Base-by-base conservation (phyloP, 495 filamentous ascomycete genomes). In the Penicillium cosmopolitanum region DNA sequence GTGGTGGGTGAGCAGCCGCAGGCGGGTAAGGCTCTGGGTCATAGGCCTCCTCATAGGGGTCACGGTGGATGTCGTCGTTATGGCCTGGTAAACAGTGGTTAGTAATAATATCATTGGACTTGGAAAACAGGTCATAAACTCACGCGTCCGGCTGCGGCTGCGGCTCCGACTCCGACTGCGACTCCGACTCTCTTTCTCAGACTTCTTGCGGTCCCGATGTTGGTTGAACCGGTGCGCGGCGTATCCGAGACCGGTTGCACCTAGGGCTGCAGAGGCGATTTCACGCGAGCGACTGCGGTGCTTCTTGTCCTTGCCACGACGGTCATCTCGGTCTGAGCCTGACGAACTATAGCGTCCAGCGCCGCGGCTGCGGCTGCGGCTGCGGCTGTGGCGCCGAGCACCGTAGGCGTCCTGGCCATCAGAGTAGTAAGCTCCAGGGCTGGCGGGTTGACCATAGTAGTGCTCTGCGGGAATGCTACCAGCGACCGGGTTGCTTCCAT, bases 231-330 rank as follows among this genome's bases (percentile, higher is more conserved):
- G 81, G 71, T 85, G 89, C 16, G 92, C 85, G n/a, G 89, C 90
- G 59, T 93, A 81, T 5, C 88, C 92, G 13, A 89, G 87, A 1
- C 88, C 91, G 18, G 84, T 87, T 23, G 89, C 87, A 31, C 84
- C 89, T 28, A 88, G 77, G 6, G 84, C 91, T 3, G 84, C 89
- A 21, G 83, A 84, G 47, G 89, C 87, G n/a, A 91, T 55, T 43
- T 87, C 83, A 28, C 86, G 81, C 40, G 87, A 79, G 55, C 81
- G 81, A 53, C 88, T 90, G 60, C 88, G 82, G 61, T 77, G 78
- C 78, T 83, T 86, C n/a, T 66, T 63, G 61, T 71, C 72, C 58
- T 68, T 65, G 52, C 72, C 64, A 51, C 72, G 53, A n/a, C 63
- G 46, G 46, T 28, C 46, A 6, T 48, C 46, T 0, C 46, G 68